Evolutionary conservation across 2,329 filamentous ascomycete species (phyloP).

Genomic region (Ceratocystis huliohia): DNA sequence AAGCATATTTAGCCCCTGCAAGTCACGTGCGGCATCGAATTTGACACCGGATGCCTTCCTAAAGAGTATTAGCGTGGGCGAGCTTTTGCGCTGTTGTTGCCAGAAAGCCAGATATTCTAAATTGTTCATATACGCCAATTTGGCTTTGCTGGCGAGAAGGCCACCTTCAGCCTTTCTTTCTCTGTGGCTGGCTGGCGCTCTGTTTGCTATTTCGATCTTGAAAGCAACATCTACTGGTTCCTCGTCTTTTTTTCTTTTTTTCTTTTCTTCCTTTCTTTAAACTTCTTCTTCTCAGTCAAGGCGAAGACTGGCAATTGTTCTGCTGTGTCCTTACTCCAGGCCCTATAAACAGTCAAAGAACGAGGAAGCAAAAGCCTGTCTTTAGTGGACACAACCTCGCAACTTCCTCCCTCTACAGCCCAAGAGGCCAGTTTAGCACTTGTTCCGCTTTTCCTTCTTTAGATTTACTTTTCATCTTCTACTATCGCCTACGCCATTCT

Average conservation of each 20-base stretch:
- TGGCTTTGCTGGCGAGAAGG: background rate
- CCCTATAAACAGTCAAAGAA: background rate
- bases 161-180: slow-evolving; percentile 11
- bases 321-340: background rate
- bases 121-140: slow-evolving; percentile 10
- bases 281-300: background rate
- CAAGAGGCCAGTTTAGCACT: background rate
- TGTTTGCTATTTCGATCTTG: background rate
- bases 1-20: background rate
- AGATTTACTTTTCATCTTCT: background rate
- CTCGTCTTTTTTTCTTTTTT: background rate
- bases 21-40: background rate
- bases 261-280: slow-evolving; percentile 6
- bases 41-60: background rate
- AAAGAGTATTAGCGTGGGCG: background rate
- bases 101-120: slow-evolving; percentile 19
- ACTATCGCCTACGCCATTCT: background rate
- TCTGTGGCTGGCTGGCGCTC: background rate
- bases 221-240: background rate
- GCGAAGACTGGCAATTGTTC: too few relatives aligned
- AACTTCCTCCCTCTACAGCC: background rate
- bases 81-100: background rate
- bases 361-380: background rate
- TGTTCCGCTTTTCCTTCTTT: slow-evolving; percentile 10
- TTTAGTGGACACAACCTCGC: background rate